Conservation (phyloP, 495 filamentous ascomycete species). For the Annulohypoxylon maeteangense region DNA sequence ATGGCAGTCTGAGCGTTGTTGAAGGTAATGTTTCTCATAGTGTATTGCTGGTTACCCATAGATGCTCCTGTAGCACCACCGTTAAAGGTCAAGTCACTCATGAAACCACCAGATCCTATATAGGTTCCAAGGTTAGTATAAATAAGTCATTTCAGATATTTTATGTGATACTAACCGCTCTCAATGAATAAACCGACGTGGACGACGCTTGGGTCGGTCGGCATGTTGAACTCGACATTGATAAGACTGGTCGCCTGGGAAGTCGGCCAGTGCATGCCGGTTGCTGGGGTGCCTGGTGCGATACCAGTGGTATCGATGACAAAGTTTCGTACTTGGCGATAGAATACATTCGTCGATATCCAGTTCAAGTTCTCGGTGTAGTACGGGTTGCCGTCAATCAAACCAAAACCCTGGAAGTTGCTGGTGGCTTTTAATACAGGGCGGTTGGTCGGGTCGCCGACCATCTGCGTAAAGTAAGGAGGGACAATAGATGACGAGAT, state of each 20-base stretch:
- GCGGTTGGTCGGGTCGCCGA: conserved; percentile 71
- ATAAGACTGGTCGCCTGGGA: conserved; percentile 80
- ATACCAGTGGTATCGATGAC: conserved; percentile 77
- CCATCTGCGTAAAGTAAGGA: conserved; percentile 74
- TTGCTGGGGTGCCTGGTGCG: conserved; percentile 59
- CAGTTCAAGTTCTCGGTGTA: conserved; percentile 63
- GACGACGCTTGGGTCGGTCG: conserved; percentile 64
- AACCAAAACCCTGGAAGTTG: conserved; percentile 69
- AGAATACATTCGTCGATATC: conserved; percentile 78
- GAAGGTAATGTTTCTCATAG: conserved; percentile 78
- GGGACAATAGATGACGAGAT: conserved; percentile 72
- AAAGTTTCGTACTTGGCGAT: conserved; percentile 79
- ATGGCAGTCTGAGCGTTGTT: conserved; percentile 68
- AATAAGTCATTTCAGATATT: too few species aligned
- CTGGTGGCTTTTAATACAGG: conserved; percentile 73
- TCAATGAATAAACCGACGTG: conserved; percentile 82
- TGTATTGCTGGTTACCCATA: conserved; percentile 85
- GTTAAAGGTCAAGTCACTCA: conserved; percentile 72
- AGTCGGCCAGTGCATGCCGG: conserved; percentile 84
- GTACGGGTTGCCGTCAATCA: conserved; percentile 78
- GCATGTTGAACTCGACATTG: conserved; percentile 81
- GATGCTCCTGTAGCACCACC: conserved; percentile 74
- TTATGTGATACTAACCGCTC: conserved; percentile 56
- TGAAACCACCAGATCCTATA: conserved; percentile 76
- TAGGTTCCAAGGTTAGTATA: conserved; percentile 12